Percentiles rank a stretch among this genome's conserved stretches.
phyloP scores from a whole-genome alignment of 371 early-diverging fungal species.

The Mortierella sp. region DNA sequence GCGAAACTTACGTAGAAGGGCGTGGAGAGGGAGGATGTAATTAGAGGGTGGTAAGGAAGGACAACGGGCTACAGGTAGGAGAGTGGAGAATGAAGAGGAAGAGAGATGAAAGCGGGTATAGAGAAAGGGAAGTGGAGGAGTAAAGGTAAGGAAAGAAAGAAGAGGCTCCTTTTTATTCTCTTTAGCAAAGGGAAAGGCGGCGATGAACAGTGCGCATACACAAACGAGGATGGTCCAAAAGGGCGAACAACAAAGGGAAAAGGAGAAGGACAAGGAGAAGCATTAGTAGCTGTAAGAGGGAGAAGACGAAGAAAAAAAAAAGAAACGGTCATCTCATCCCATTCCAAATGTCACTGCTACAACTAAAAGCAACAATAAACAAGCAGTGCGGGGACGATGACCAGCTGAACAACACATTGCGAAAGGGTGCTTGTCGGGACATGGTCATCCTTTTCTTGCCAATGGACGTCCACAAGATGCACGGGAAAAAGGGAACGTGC shows the following conservation, averaged over 20 bases:
- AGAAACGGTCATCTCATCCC: not conserved
- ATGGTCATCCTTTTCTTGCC: not conserved
- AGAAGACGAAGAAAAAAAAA: not conserved
- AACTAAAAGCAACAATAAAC: too few species aligned
- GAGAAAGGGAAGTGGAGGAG: not conserved
- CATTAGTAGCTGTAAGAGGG: not conserved
- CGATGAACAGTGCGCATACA: not conserved
- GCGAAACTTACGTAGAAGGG: not conserved
- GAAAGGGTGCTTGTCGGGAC: too few species aligned
- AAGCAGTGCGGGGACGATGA: too few species aligned
- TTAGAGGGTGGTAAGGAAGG: not conserved
- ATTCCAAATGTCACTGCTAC: too few species aligned
- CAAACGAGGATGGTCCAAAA: not conserved
- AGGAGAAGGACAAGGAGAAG: not conserved
- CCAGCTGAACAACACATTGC: too few species aligned
- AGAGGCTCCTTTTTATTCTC: too few species aligned
- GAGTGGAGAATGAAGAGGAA: not conserved
- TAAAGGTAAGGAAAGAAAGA: not conserved
- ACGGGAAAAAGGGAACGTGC: not conserved
- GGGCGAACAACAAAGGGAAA: not conserved
- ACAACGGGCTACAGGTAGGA: not conserved
- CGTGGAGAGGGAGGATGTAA: slow-evolving; percentile 9
- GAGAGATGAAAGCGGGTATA: not conserved
- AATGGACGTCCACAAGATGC: slow-evolving; percentile 6
- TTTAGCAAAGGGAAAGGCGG: not conserved